Percentiles rank a stretch among this genome's conserved stretches.
Evolutionary conservation across 148 eudicot species (phyloP).

Genomic region (Cornus controversa): DNA sequence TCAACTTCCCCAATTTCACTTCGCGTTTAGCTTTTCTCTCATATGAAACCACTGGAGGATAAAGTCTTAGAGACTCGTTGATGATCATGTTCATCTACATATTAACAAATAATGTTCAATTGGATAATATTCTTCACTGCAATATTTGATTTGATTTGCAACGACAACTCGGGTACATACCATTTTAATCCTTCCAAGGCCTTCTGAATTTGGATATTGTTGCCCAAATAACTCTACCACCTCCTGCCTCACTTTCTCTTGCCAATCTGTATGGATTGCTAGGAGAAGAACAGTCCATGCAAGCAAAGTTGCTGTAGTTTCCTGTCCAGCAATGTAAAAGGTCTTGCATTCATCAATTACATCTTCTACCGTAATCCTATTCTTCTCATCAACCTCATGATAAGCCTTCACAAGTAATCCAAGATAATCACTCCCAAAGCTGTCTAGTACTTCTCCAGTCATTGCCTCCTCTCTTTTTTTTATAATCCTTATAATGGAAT

Average conservation of each 20-base stretch:
- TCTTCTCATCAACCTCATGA: background rate
- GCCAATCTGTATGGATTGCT: conserved; percentile 23
- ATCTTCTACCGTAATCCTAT: conserved; percentile 4
- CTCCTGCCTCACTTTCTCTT: conserved; percentile 21
- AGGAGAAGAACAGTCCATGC: conserved; percentile 19
- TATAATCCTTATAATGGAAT: conserved; percentile 6
- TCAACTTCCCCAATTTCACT: conserved; percentile 7
- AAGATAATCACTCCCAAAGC: conserved; percentile 6
- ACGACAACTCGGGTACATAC: background rate
- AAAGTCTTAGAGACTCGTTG: conserved; percentile 19
- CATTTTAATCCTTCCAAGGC: conserved; percentile 14
- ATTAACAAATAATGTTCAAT: background rate
- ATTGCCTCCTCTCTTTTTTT: background rate
- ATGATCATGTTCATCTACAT: conserved; percentile 17
- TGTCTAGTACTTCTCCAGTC: background rate
- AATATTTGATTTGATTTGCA: background rate
- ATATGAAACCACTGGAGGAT: conserved; percentile 1
- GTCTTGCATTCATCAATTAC: conserved; percentile 20
- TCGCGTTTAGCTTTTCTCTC: background rate
- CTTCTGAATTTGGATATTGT: conserved; percentile 7
- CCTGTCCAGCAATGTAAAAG: conserved; percentile 17
- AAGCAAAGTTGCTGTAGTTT: conserved; percentile 11
- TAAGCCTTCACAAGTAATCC: conserved; percentile 18
- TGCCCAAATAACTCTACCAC: conserved; percentile 15
- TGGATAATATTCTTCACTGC: too few relatives aligned